A percentile compares a stretch with the other conserved stretches of the same genome.
These are phyloP conservation scores for Pleurotus platypus DNA, from an alignment of 768 basidiomycete genomes.

Conservation along the genomic window DNA sequence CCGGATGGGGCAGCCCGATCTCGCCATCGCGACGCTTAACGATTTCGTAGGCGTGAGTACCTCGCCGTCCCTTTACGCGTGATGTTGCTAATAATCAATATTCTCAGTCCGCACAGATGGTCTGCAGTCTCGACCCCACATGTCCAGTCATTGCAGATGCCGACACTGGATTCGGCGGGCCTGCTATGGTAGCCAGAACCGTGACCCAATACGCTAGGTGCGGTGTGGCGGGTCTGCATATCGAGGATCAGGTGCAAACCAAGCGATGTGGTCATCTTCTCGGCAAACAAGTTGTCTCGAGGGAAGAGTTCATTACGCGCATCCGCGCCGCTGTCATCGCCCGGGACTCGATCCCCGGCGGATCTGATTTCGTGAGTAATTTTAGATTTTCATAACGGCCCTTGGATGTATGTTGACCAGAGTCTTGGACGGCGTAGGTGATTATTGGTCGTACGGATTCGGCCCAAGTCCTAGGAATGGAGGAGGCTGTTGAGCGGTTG, in stretches of 20 bases:
- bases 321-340: constrained; percentile 77
- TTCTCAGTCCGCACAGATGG: constrained; percentile 60
- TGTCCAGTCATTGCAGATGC: constrained; percentile 80
- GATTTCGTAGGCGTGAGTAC: constrained; percentile 59
- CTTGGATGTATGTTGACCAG: neutral
- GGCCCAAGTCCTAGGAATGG: constrained; percentile 47
- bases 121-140: constrained; percentile 59
- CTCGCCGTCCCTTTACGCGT: neutral
- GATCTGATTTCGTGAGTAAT: constrained; percentile 63
- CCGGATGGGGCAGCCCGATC: constrained; percentile 68
- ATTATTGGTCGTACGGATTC: constrained; percentile 53
- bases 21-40: constrained; percentile 74
- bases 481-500: constrained; percentile 43
- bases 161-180: constrained; percentile 78
- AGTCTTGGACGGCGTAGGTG: constrained; percentile 18
- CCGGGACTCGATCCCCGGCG: constrained; percentile 72
- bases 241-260: constrained; percentile 81
- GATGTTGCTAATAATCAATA: neutral
- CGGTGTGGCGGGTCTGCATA: constrained; percentile 73
- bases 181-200: constrained; percentile 72
- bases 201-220: constrained; percentile 64
- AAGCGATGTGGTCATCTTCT: constrained; percentile 79
- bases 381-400: too few relatives aligned
- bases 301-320: constrained; percentile 70
- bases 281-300: constrained; percentile 79